Percentiles rank a stretch among this genome's conserved stretches.
These are phyloP conservation scores for Sextonia rubra DNA, from an alignment of 164 flowering plant genomes.

Conservation along the genomic window DNA sequence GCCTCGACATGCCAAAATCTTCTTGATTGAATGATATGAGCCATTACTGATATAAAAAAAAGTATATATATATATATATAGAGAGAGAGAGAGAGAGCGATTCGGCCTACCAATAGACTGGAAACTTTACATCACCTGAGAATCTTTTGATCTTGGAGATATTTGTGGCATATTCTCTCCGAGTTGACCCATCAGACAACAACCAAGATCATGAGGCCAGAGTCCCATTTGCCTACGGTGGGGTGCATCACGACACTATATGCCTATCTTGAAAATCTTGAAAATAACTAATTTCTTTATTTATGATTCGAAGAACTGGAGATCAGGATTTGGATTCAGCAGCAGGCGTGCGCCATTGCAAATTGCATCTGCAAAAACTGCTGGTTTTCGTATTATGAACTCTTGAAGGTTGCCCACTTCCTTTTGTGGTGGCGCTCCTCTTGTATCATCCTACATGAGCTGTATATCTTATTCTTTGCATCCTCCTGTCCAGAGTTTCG, in stretches of 20 bases:
- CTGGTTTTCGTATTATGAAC: constrained; percentile 1
- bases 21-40: too few relatives aligned
- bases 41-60: too few relatives aligned
- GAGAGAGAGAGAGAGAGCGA: too few relatives aligned
- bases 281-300: background rate
- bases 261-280: background rate
- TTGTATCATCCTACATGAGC: background rate
- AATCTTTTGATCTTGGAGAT: background rate
- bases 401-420: background rate
- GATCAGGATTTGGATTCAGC: constrained; percentile 4
- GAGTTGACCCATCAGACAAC: background rate
- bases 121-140: background rate
- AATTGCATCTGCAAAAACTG: background rate
- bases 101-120: background rate
- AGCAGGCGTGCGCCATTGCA: background rate
- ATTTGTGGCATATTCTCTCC: background rate
- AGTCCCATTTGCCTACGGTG: background rate
- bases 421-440: background rate
- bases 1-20: background rate
- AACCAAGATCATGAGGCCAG: background rate
- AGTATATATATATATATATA: too few relatives aligned
- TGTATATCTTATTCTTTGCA: background rate
- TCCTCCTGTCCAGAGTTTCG: background rate
- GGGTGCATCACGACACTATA: background rate
- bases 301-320: too few relatives aligned